Base-by-base conservation (phyloP, 306 rosid species). In the Dicorynia guianensis region DNA sequence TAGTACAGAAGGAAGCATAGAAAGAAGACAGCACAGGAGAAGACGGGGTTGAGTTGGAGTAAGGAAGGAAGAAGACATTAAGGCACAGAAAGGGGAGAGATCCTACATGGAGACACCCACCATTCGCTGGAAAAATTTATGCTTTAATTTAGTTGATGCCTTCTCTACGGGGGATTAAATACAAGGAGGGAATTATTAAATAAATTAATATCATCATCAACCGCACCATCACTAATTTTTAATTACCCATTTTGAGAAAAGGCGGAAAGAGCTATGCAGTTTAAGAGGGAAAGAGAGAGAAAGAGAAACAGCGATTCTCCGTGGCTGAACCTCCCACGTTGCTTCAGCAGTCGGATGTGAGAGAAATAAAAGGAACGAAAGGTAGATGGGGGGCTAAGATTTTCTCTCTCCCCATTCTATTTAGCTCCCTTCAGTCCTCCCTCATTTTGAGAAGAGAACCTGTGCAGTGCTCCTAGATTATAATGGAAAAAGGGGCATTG, bases 111-210 rank as follows among this genome's bases (percentile, higher is more conserved):
- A 79, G 76, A 82, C 86, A 75, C 57, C 69, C 65, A 81, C 78
- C 82, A 78, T 82, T 76, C 66, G 87, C 65, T 54, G 86, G 80
- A 75, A 74, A 75, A 56, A 65, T 80, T 79, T 36, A 65, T 39
- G 80, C 54, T 19, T 66, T 84, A 67, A 68, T 81, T 80, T 80
- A 80, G 76, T 68, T 62, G 57, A 17, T 72, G 35, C 48, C 3
- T 43, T 49, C 58, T 46, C 40, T 54, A 25, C 46, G 47, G 78
- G 54, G 44, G 55, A 84, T 74, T 71, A 62, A 71, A 70, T 53
- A 54, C 9, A 38, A 9, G 60, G 11, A 5, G 48, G 38, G 58
- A 74, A 20, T 17, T 9, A 50, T 36, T 58, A 68, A 7, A 55
- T 81, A 76, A 76, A 75, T 65, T 38, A 65, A n/a, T 42, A 64